Evolutionary conservation across 2,329 filamentous ascomycete species (phyloP).

Genomic region (Pyricularia grisea): DNA sequence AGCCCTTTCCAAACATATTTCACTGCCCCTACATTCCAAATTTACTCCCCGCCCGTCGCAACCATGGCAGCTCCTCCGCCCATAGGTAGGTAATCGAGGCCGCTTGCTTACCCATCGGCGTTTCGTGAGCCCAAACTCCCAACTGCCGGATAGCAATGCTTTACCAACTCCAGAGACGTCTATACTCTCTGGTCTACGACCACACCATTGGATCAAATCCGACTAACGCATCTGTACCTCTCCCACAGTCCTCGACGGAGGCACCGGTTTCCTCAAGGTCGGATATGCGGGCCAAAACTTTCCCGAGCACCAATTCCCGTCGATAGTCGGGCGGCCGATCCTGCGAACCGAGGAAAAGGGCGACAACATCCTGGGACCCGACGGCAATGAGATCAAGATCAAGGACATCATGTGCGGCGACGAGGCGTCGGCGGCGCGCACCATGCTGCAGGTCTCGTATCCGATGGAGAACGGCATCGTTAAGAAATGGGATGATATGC

Average conservation of each 20-base stretch:
- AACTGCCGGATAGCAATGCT: neutral
- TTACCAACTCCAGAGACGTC: neutral
- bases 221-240: slow-evolving; percentile 5
- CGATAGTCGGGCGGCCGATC: slow-evolving; percentile 95
- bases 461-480: slow-evolving; percentile 99
- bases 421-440: slow-evolving; percentile 89
- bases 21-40: neutral
- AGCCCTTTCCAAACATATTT: neutral
- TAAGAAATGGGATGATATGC: slow-evolving; percentile 99
- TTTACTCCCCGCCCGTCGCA: neutral
- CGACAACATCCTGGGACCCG: slow-evolving; percentile 35
- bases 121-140: neutral
- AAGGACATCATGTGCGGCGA: slow-evolving; percentile 99
- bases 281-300: slow-evolving; percentile 99
- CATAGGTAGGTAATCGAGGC: slow-evolving; percentile 34
- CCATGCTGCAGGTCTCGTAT: slow-evolving; percentile 97
- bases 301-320: slow-evolving; percentile 96
- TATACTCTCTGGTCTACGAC: neutral
- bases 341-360: slow-evolving; percentile 85
- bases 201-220: neutral
- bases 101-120: slow-evolving; percentile 5
- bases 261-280: slow-evolving; percentile 98
- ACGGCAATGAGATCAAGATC: slow-evolving; percentile 56
- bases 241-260: slow-evolving; percentile 89
- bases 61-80: slow-evolving; percentile 42